phyloP scores from a whole-genome alignment of 2,329 filamentous ascomycete species.

The Fusarium verticillioides region DNA sequence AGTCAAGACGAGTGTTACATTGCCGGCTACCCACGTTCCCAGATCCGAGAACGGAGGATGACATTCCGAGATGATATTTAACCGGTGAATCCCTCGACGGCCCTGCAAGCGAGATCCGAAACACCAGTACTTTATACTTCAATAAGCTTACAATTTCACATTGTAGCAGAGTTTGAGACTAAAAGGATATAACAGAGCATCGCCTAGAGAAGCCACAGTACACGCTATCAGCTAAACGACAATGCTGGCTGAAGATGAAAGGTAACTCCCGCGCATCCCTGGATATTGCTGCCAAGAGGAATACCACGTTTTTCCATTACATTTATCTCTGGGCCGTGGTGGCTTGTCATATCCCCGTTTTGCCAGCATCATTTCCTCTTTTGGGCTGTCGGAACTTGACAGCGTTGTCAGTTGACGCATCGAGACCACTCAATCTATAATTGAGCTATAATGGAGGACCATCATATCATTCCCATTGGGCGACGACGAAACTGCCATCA shows the following conservation, averaged over 20 bases:
- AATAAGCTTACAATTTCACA: fast-evolving
- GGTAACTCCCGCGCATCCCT: fast-evolving
- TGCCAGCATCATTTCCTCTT: not conserved
- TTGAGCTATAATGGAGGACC: not conserved
- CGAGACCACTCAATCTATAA: not conserved
- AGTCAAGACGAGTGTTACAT: not conserved
- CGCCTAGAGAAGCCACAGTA: no score
- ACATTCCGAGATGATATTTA: not conserved
- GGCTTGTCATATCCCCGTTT: no score
- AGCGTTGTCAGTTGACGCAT: not conserved
- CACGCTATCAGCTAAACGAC: fast-evolving
- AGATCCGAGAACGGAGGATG: not conserved
- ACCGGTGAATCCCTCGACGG: not conserved
- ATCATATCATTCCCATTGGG: not conserved
- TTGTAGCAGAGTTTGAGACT: no score
- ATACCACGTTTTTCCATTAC: fast-evolving
- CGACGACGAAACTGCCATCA: fast-evolving
- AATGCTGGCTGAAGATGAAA: fast-evolving
- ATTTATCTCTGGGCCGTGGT: fast-evolving
- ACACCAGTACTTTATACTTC: fast-evolving
- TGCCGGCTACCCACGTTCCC: not conserved
- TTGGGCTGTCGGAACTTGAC: not conserved
- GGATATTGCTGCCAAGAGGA: fast-evolving
- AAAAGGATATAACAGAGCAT: no score
- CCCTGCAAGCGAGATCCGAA: not conserved